Evolutionary conservation across 306 rosid species (phyloP).

Genomic region (Castanea crenata): DNA sequence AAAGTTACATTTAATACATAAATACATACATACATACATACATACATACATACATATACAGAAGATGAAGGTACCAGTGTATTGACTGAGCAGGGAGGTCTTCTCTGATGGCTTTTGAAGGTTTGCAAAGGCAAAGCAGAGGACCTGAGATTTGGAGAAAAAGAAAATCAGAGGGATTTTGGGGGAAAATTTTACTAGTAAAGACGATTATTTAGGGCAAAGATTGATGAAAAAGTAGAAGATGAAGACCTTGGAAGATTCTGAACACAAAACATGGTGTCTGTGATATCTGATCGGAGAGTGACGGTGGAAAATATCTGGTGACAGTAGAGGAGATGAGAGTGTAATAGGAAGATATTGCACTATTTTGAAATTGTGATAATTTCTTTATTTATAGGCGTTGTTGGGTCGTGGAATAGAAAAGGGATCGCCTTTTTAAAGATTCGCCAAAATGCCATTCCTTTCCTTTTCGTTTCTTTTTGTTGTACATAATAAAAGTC

Average conservation of each 20-base stretch:
- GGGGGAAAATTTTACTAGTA: neutral
- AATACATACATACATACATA: neutral
- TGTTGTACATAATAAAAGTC: too few species aligned
- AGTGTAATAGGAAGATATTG: neutral
- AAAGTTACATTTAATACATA: neutral
- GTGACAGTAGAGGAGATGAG: neutral
- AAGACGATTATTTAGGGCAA: neutral
- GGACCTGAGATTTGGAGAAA: slow-evolving; percentile 44
- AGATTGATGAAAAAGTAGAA: neutral
- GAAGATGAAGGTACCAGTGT: slow-evolving; percentile 39
- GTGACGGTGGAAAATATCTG: neutral
- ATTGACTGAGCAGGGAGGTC: slow-evolving; percentile 17
- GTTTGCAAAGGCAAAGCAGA: slow-evolving; percentile 43
- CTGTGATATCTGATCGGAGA: neutral
- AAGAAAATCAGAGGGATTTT: neutral
- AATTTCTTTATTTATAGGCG: slow-evolving; percentile 3
- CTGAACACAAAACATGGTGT: slow-evolving; percentile 60
- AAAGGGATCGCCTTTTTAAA: neutral
- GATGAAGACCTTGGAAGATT: slow-evolving; percentile 60
- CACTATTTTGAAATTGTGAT: neutral
- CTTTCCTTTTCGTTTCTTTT: neutral
- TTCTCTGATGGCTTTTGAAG: slow-evolving; percentile 36
- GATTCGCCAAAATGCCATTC: slow-evolving; percentile 20
- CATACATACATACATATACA: neutral
- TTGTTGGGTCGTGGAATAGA: neutral